phyloP scores from a whole-genome alignment of 768 basidiomycete species.

The Coprinellus micaceus region DNA sequence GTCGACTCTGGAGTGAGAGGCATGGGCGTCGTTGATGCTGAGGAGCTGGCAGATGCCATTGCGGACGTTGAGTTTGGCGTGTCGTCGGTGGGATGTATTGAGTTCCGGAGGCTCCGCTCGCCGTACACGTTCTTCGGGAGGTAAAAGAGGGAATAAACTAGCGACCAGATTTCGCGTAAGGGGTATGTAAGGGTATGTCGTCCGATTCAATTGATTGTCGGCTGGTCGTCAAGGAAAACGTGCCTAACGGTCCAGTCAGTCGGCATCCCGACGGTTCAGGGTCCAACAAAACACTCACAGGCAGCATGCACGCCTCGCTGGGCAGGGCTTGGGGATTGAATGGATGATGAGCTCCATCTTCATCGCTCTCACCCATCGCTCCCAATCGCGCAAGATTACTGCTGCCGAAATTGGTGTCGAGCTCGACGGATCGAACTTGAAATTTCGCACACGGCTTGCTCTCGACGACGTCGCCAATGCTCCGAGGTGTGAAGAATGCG shows the following conservation, averaged over 20 bases:
- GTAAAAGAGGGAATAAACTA: no score
- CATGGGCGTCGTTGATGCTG: slow-evolving; percentile 48
- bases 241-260: not conserved
- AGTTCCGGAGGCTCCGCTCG: not conserved
- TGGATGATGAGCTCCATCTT: not conserved
- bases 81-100: not conserved
- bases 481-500: slow-evolving; percentile 1
- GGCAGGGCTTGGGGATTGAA: no score
- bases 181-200: no score
- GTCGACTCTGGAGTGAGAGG: slow-evolving; percentile 63
- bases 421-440: not conserved
- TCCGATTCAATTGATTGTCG: not conserved
- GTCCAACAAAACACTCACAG: not conserved
- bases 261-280: not conserved
- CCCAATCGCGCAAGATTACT: not conserved
- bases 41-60: slow-evolving; percentile 39
- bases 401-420: not conserved
- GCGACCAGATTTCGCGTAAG: not conserved
- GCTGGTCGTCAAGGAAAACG: slow-evolving; percentile 2
- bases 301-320: not conserved
- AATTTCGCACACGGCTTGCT: slow-evolving; percentile 1
- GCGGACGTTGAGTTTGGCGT: not conserved
- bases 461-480: not conserved
- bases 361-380: not conserved
- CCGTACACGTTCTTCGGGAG: not conserved